phyloP scores from a whole-genome alignment of 1,139 yeast species.

The Debaryomyces psychrophilus region DNA sequence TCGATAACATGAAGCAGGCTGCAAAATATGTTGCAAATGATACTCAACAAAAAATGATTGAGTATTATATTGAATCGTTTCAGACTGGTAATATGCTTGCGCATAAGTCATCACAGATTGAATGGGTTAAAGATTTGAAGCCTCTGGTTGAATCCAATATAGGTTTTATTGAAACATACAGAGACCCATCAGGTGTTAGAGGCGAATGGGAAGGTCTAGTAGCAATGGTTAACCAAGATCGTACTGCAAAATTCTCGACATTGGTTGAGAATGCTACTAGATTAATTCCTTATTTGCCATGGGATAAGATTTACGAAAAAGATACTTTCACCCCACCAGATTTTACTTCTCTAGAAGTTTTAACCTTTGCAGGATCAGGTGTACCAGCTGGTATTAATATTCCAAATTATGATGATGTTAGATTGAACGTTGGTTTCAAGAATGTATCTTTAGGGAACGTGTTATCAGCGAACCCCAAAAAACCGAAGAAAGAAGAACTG shows the following conservation, averaged over 20 bases:
- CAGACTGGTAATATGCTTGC: constrained; percentile 82
- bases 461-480: constrained; percentile 63
- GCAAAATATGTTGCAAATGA: constrained; percentile 69
- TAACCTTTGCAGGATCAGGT: constrained; percentile 88
- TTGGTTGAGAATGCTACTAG: constrained; percentile 68
- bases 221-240: constrained; percentile 87
- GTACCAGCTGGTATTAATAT: constrained; percentile 92
- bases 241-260: constrained; percentile 76
- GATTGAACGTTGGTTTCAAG: constrained; percentile 82
- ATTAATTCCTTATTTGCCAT: constrained; percentile 71
- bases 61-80: constrained; percentile 69
- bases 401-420: constrained; percentile 88
- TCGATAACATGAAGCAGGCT: constrained; percentile 59
- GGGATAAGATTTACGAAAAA: constrained; percentile 76
- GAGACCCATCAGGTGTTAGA: constrained; percentile 89
- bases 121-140: constrained; percentile 86
- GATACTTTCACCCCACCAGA: constrained; percentile 90
- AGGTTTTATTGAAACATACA: constrained; percentile 89
- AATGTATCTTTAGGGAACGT: constrained; percentile 89
- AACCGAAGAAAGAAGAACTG: constrained; percentile 67
- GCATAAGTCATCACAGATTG: constrained; percentile 80
- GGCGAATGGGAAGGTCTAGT: constrained; percentile 95
- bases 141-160: constrained; percentile 85
- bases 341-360: constrained; percentile 84
- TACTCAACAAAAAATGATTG: constrained; percentile 66